Base-by-base conservation (phyloP, 1,284 basidiomycete genomes). In the Fomitopsis betulina region DNA sequence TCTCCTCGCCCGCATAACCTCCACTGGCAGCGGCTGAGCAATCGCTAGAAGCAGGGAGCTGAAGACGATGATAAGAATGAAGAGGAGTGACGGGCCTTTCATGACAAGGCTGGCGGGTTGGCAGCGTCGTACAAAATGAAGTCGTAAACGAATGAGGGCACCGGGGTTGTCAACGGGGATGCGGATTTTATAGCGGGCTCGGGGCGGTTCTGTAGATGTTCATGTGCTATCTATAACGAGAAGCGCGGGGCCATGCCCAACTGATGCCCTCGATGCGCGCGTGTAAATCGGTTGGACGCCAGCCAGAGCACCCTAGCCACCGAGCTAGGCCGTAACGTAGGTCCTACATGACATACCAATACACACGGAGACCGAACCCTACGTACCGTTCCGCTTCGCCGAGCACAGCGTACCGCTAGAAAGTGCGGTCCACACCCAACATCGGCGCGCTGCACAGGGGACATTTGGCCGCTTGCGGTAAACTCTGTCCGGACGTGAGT, bases 21-120 rank as follows among this genome's bases (percentile, higher is more conserved):
- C 62, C 10, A 57, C 42, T 19, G 62, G 61, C 32, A 63, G 56
- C 33, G 60, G 62, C 57, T 30, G 62, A 21, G 63, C 58, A 38
- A 56, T 15, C 27, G 57, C 56, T 19, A 51, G 19, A 33, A 62
- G 55, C 32, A 64, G 56, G 30, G 62, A 58, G 55, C 63, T 52
- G 23, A 61, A 56, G 27, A 65, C 45, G 58, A 64, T 32, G 42
- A 63, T 53, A 50, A 63, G 37, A 60, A 63, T 57, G 55, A 65
- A 59, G 58, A 64, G 58, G 55, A 63, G 50, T 53, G 62, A 37
- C 53, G 62, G 62, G 60, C 61, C 58, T 39, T 63, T 52, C 64
- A 65, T 65, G 58, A 10, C 52, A 51, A 53, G 9, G 19, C 7
- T n/a, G 23, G 21, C 12, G 42, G 45, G 13, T n/a, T n/a, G 23